A percentile compares a stretch with the other conserved stretches of the same genome.
phyloP scores from a whole-genome alignment of 257 asterid genomes.

The Nicotiana sylvestris region DNA sequence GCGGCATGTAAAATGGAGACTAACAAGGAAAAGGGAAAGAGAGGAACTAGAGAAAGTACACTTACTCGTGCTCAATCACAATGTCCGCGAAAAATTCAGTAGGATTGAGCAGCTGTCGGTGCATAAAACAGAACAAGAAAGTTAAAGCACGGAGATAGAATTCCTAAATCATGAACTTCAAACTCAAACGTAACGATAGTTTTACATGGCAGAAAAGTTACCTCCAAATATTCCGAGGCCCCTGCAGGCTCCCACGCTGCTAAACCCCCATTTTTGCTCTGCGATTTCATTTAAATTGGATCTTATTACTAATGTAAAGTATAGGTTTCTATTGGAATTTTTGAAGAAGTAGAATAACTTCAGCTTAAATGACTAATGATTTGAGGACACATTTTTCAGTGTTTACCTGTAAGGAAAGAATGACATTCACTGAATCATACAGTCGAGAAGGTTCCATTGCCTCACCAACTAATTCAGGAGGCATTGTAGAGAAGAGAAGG shows the following conservation, averaged over 20 bases:
- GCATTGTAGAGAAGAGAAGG: slow-evolving; percentile 77
- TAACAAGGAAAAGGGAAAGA: neutral
- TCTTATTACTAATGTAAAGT: neutral
- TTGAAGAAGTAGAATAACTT: neutral
- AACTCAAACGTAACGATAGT: neutral
- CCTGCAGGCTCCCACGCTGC: slow-evolving; percentile 99
- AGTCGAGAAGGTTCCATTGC: slow-evolving; percentile 59
- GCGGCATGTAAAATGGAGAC: neutral
- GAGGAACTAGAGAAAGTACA: neutral
- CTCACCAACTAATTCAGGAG: slow-evolving; percentile 66
- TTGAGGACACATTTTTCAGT: neutral
- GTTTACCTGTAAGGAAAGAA: slow-evolving; percentile 66
- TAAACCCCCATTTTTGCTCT: slow-evolving; percentile 91
- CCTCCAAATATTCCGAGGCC: slow-evolving; percentile 79
- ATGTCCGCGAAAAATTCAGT: slow-evolving; percentile 63
- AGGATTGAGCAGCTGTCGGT: slow-evolving; percentile 59
- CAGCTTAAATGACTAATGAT: neutral
- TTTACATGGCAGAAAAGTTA: slow-evolving; percentile 11
- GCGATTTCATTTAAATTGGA: slow-evolving; percentile 14
- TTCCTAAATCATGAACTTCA: neutral
- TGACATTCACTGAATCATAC: slow-evolving; percentile 70
- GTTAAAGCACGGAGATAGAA: neutral
- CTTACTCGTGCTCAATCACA: slow-evolving; percentile 79
- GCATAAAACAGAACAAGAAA: neutral
- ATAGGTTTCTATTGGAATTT: neutral